Base-by-base conservation (phyloP, 2,329 filamentous ascomycete genomes). In the Purpureocillium takamizusanense region DNA sequence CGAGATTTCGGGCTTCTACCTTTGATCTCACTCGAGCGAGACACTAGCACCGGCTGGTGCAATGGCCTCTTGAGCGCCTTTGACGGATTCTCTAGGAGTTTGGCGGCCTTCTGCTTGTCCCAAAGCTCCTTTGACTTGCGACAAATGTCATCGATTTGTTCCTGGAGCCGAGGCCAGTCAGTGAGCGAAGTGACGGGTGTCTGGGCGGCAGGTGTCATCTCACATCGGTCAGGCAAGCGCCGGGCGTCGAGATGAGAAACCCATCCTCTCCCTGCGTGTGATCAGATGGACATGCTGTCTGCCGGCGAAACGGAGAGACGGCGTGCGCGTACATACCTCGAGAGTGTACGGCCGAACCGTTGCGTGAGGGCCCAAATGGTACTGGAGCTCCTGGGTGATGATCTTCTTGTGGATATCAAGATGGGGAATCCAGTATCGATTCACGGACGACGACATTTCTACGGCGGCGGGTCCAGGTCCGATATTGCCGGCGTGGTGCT, bases 131-230 rank as follows among this genome's bases (percentile, higher is more conserved):
- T 73, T 28, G 74, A 77, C 53, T 77, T 77, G 43, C 64, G 56
- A 54, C 74, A 78, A 39, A 78, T 76, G 48, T 78, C 74, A 50
- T 78, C 72, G 46, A 78, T 78, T 64, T 78, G 74, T 57, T 77
- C 74, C 74, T 49, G 21, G 35, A 25, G 7, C 27, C 10, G 18
- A 30, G 30, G 32, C 18, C 37, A 41, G 49, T 54, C 41, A 53
- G 45, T 39, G 17, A 11, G 4, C 12, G 28, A 31, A 31, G n/a
- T 10, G 25, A 27, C 21, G 31, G 7, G 3, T 7, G 11, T 12
- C n/a, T 10, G 35, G 32, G 51, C n/a, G n/a, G n/a, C n/a, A n/a
- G n/a, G n/a, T n/a, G n/a, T n/a, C n/a, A n/a, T n/a, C 73, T 68
- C 58, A 78, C 74, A 62, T 79, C 74, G 47, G 72, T 75, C 47